Percentiles rank a stretch among this genome's conserved stretches.
phyloP scores from a whole-genome alignment of 1,139 yeast genomes.

The Diutina scorzettiae region DNA sequence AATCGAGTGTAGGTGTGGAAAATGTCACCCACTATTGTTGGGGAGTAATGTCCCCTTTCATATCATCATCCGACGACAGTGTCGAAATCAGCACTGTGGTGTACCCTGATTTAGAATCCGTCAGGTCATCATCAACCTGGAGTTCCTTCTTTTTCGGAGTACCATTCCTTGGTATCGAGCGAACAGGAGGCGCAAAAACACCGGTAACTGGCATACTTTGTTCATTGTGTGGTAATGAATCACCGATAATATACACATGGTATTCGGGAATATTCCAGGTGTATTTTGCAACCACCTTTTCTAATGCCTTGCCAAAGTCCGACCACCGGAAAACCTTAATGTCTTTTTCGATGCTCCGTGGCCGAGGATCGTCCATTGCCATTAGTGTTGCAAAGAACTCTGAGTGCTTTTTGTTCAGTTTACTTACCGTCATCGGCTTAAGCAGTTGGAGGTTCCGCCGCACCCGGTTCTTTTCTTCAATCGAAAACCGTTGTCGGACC shows the following conservation, averaged over 20 bases:
- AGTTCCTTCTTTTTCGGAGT: no score
- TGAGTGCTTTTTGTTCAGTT: constrained; percentile 31
- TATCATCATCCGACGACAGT: neutral
- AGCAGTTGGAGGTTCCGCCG: constrained; percentile 57
- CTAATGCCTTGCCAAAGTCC: constrained; percentile 40
- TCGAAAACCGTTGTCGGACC: constrained; percentile 44
- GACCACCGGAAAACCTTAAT: constrained; percentile 59
- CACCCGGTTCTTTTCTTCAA: constrained; percentile 60
- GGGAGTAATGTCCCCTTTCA: neutral
- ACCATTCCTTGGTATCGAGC: no score
- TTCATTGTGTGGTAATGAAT: no score
- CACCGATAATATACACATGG: constrained; percentile 1
- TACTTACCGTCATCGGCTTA: constrained; percentile 49
- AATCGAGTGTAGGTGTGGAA: neutral
- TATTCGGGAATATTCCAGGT: constrained; percentile 1
- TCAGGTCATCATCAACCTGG: neutral
- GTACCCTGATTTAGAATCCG: neutral
- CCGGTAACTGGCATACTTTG: no score
- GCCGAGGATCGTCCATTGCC: constrained; percentile 56
- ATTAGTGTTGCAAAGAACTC: constrained; percentile 48
- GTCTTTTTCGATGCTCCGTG: constrained; percentile 63
- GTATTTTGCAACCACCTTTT: constrained; percentile 54
- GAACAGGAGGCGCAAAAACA: no score
- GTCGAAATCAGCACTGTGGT: constrained; percentile 5
- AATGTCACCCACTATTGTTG: neutral